Evolutionary conservation across 805 yeast species (phyloP).

Genomic region (Teunomyces kruisii): DNA sequence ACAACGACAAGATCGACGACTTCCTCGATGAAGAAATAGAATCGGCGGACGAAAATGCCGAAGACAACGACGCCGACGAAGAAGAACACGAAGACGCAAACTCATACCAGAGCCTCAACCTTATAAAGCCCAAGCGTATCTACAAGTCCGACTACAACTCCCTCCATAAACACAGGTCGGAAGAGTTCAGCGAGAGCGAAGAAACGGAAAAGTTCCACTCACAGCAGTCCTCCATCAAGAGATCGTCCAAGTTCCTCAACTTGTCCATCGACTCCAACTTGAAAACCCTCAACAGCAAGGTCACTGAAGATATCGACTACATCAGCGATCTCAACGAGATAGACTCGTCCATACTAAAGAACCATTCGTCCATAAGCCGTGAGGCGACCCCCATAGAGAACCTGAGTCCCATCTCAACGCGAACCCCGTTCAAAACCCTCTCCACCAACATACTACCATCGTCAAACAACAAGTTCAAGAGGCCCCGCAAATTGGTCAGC

Average conservation of each 20-base stretch:
- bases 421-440: constrained; percentile 7
- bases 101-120: constrained; percentile 1
- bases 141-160: not conserved
- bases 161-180: constrained; percentile 3
- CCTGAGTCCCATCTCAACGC: constrained; percentile 11
- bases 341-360: constrained; percentile 15
- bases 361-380: constrained; percentile 6
- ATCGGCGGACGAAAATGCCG: constrained; percentile 2
- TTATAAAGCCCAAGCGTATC: not conserved
- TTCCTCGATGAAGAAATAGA: constrained; percentile 17
- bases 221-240: constrained; percentile 30
- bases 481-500: constrained; percentile 45
- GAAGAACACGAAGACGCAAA: constrained; percentile 6
- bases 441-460: constrained; percentile 8
- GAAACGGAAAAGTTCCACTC: constrained; percentile 12
- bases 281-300: constrained; percentile 7
- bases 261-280: constrained; percentile 35
- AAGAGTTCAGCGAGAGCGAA: constrained; percentile 8
- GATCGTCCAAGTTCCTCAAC: constrained; percentile 43
- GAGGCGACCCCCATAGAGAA: constrained; percentile 10
- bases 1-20: constrained; percentile 23
- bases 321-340: constrained; percentile 27
- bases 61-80: constrained; percentile 6
- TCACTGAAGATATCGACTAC: constrained; percentile 20
- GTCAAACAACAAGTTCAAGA: constrained; percentile 34